Base-by-base conservation (phyloP, 441 rosid species). In the Biscutella laevigata region DNA sequence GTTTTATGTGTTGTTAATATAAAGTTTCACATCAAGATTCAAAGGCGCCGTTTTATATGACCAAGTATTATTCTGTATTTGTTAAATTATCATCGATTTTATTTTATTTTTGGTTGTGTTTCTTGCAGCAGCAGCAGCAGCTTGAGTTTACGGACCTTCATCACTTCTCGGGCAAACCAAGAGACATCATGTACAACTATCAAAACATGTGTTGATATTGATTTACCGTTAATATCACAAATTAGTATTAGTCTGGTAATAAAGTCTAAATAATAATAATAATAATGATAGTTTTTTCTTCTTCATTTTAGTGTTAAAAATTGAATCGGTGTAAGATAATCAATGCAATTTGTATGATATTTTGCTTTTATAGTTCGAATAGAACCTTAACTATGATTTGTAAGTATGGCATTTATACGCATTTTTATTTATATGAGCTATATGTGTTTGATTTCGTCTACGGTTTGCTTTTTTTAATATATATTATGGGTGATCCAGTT, bases 91-190 rank as follows among this genome's bases (percentile, higher is more conserved):
- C 15, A 32, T 26, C 4, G 8, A 20, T 9, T 30, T 22, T 2
- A 22, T 22, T 22, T 22, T 11, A 11, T 39, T 3, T 3, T 36
- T 35, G 21, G 29, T 11, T 57, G 13, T 43, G 26, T 17, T 14
- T 19, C 12, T 44, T 61, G 62, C 62, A 54, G n/a, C n/a, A n/a
- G n/a, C n/a, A n/a, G 53, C 63, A 54, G 51, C 86, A 79, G 74
- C 65, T 76, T 39, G 77, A 73, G 34, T 44, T 69, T 29, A 19
- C 59, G 45, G 79, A 75, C 27, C 69, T 61, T 37, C 59, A 20
- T 22, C 76, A 71, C 9, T 59, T 67, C 52, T 66, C 50, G 7
- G 46, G 42, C 63, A 72, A 70, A 49, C 58, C 72, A 60, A 70
- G 71, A 73, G 75, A 79, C 53, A 35, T 58, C 53, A 28, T 42